Base-by-base conservation (phyloP, 805 yeast species). In the Komagataella kurtzmanii region DNA sequence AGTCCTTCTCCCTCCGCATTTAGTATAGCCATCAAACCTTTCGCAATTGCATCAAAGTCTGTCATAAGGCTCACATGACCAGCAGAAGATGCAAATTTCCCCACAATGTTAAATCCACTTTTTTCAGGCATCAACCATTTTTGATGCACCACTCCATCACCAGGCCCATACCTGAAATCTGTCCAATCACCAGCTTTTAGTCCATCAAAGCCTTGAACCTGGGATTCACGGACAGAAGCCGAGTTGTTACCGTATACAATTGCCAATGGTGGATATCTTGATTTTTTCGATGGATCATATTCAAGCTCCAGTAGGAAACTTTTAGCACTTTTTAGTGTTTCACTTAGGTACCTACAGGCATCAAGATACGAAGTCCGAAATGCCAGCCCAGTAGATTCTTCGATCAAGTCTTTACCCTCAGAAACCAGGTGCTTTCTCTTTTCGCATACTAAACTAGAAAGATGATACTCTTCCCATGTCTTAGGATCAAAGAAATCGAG, bases 61-160 rank as follows among this genome's bases (percentile, higher is more conserved):
- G 87, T 76, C 77, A 90, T 71, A 49, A 90, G 67, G 36, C 81
- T 81, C 14, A 89, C 89, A 66, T 90, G 97, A 1, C 96, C 96
- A 47, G 76, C 68, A 2, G 70, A 72, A 40, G 85, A 75, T 1
- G 80, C 72, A 46, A 86, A 71, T 58, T 81, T 83, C 7, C 84
- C 90, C 12, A 75, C 85, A 2, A 86, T 75, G 3, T 83, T 81
- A 60, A 85, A 88, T 0, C 91, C 95, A 55, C 75, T 74, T 46
- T 68, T 67, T 56, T 84, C 86, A 0, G 97, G 97, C 78, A 89
- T 77, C 49, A 86, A 66, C 85, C 89, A 84, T 55, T 78, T 78
- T 57, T 84, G 86, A 65, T 86, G 86, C 1, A 88, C 88, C 17
- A 90, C 97, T 46, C 97, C 97, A 64, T 90, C 97, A 14, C 97